Base-by-base conservation (phyloP, 108 stramenopile species). In the Fragilariopsis cylindrus region DNA sequence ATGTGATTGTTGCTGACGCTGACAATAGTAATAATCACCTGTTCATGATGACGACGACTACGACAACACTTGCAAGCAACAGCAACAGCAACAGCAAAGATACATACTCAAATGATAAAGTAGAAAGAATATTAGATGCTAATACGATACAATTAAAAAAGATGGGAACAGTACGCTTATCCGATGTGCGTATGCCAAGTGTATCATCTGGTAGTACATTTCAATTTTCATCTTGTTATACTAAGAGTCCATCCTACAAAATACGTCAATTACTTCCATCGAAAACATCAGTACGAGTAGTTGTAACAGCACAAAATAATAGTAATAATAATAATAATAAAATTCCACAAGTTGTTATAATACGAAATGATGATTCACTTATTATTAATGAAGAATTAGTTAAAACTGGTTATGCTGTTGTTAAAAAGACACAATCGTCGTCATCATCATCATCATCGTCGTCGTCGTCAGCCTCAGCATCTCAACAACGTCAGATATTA, bases 81-180 rank as follows among this genome's bases (percentile, higher is more conserved):
- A 63, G 45, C 62, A 43, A 57, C 57, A n/a, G 7, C 57, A 57
- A 15, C 57, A n/a, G 21, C 8, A 57, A 18, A 57, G 2, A 57
- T 18, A 0, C 7, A n/a, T 11, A 11, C 7, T 42, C 67, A 57
- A 47, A 54, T 42, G 87, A 88, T 64, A 57, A 75, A 48, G 83
- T 88, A 3, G 75, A 84, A n/a, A 77, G 87, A 57, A 71, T 88
- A 46, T 7, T 86, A 12, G 87, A 88, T 48, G 74, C 73, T 9
- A 75, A 70, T 42, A 86, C 85, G n/a, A 71, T 89, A 65, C 75
- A 76, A 54, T 67, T 89, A 13, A 54, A 84, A 52, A 76, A 75
- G 47, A 71, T 43, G 7, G 88, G 88, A 2, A 12, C 77, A 6
- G 85, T 89, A 4, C 72, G 81, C 0, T 58, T 86, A 3, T 83